Evolutionary conservation across 495 filamentous ascomycete genomes (phyloP).

Genomic region (Trichoderma reesei): DNA sequence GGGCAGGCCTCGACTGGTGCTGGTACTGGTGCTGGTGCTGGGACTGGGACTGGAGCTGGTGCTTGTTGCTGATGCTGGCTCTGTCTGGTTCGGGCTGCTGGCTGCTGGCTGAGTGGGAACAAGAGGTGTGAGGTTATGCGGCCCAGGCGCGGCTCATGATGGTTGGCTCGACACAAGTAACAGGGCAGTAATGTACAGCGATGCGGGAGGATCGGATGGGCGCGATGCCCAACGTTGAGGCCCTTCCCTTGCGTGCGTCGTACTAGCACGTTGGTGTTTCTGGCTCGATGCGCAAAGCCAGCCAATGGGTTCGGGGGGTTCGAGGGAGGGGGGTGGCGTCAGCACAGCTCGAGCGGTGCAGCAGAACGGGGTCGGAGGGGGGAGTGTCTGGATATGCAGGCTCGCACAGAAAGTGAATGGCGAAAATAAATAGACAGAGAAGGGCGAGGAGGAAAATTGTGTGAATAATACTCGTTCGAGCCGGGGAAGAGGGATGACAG

Average conservation of each 20-base stretch:
- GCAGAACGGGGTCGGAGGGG: neutral
- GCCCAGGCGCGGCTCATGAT: slow-evolving; percentile 5
- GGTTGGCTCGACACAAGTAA: slow-evolving; percentile 1
- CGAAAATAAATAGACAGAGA: neutral
- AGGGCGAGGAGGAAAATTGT: too few relatives aligned
- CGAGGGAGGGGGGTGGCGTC: too few relatives aligned
- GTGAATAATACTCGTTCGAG: neutral
- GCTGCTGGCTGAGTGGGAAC: neutral
- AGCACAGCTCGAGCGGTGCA: slow-evolving; percentile 2
- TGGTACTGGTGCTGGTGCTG: too few relatives aligned
- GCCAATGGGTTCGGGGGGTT: neutral
- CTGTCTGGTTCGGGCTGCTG: too few relatives aligned
- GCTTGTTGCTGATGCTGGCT: neutral
- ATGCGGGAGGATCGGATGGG: slow-evolving; percentile 9
- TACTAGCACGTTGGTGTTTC: neutral
- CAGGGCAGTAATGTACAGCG: neutral
- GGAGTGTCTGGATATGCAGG: slow-evolving; percentile 4
- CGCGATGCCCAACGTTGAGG: slow-evolving; percentile 10
- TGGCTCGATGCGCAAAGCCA: neutral
- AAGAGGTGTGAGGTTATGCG: neutral
- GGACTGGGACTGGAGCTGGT: too few relatives aligned
- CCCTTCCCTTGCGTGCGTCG: neutral
- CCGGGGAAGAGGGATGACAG: slow-evolving; percentile 8
- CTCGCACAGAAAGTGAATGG: neutral
- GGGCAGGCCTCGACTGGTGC: neutral